A percentile compares a stretch with the other conserved stretches of the same genome.
phyloP scores from a whole-genome alignment of 352 stramenopile species.

The Blastocystis sp. region DNA sequence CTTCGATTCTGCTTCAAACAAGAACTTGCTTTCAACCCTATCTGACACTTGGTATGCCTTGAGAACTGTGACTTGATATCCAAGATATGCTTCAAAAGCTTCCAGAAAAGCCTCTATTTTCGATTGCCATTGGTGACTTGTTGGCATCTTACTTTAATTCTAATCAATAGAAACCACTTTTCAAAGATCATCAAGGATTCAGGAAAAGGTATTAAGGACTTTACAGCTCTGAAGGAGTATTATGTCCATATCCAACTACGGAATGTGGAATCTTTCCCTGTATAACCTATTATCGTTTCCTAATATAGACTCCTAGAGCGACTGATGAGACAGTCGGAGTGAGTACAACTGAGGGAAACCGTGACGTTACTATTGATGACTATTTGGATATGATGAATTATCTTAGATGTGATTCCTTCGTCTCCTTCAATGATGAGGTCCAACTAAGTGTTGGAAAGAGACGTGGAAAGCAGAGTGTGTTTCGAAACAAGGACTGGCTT shows the following conservation, averaged over 20 bases:
- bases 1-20: conserved; percentile 28
- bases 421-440: conserved; percentile 28
- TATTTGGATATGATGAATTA: conserved; percentile 27
- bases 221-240: conserved; percentile 51
- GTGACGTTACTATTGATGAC: conserved; percentile 14
- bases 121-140: conserved; percentile 34
- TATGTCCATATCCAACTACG: conserved; percentile 54
- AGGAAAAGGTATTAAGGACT: conserved; percentile 5
- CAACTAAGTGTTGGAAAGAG: conserved; percentile 15
- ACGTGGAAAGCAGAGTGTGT: conserved; percentile 24
- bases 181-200: conserved; percentile 16
- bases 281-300: neutral
- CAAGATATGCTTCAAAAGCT: conserved; percentile 56
- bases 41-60: conserved; percentile 45
- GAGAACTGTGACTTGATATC: neutral
- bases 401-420: conserved; percentile 1
- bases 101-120: conserved; percentile 56
- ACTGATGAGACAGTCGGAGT: conserved; percentile 28
- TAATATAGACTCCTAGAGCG: conserved; percentile 8
- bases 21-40: conserved; percentile 58
- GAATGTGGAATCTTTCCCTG: conserved; percentile 36
- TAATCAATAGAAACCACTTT: conserved; percentile 33
- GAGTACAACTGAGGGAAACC: conserved; percentile 41
- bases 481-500: conserved; percentile 35
- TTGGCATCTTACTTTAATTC: neutral